phyloP scores from a whole-genome alignment of 2,329 filamentous ascomycete species.

The Cyclaneusma minus region DNA sequence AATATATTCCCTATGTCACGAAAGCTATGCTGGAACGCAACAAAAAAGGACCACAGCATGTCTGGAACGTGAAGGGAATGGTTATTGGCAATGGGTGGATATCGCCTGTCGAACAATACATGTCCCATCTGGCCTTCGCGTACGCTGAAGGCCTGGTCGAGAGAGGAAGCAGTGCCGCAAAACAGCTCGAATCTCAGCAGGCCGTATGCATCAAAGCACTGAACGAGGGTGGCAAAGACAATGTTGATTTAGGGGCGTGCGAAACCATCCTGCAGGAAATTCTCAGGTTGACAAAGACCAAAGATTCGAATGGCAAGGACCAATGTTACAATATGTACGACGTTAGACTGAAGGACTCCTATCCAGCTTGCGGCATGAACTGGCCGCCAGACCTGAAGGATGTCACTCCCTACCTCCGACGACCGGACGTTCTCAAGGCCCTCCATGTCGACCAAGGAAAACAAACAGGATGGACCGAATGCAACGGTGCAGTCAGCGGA shows the following conservation, averaged over 20 bases:
- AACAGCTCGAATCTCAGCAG: constrained; percentile 52
- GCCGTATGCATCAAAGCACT: constrained; percentile 49
- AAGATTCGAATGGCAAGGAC: constrained; percentile 30
- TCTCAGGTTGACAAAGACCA: constrained; percentile 46
- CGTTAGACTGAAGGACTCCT: constrained; percentile 65
- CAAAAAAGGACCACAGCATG: constrained; percentile 33
- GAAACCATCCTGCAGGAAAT: constrained; percentile 64
- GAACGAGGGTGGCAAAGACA: constrained; percentile 38
- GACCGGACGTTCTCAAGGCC: constrained; percentile 61
- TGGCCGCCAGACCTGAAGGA: constrained; percentile 79
- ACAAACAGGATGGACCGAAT: constrained; percentile 82
- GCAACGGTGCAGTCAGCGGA: constrained; percentile 60
- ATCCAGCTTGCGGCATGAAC: constrained; percentile 85
- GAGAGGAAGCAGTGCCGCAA: constrained; percentile 46
- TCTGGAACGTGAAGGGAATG: constrained; percentile 72
- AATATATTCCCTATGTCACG: constrained; percentile 96
- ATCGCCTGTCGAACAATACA: constrained; percentile 77
- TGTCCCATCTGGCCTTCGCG: constrained; percentile 67
- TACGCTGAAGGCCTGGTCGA: constrained; percentile 62
- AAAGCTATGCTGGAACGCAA: constrained; percentile 81
- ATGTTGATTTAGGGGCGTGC: constrained; percentile 56
- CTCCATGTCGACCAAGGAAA: constrained; percentile 74
- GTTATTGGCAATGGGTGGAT: constrained; percentile 98
- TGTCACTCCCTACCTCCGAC: constrained; percentile 74
- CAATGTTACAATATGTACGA: constrained; percentile 96